Percentiles rank a stretch among this genome's conserved stretches.
Evolutionary conservation across 805 yeast species (phyloP).

Genomic region (Candida maris): DNA sequence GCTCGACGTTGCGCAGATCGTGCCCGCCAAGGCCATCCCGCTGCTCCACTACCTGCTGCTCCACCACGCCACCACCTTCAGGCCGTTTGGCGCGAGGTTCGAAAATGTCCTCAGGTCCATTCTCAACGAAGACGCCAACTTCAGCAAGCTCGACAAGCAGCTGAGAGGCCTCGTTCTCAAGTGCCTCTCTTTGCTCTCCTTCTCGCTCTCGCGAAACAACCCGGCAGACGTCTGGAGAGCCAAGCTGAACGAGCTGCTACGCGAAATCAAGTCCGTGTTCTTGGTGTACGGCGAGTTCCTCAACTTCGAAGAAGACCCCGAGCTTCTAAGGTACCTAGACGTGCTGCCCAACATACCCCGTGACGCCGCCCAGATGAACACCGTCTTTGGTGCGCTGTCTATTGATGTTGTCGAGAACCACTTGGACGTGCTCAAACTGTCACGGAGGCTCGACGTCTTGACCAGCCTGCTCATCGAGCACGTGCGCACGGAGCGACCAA

Average conservation of each 20-base stretch:
- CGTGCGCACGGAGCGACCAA: conserved; percentile 50
- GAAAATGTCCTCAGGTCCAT: conserved; percentile 41
- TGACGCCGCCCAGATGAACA: conserved; percentile 12
- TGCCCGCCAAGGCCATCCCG: conserved; percentile 37
- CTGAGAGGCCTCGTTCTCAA: conserved; percentile 42
- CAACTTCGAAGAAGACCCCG: conserved; percentile 54
- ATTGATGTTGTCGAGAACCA: conserved; percentile 57
- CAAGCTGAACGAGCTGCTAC: conserved; percentile 45
- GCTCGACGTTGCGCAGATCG: conserved; percentile 41
- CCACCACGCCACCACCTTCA: conserved; percentile 72
- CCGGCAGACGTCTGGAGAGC: conserved; percentile 44
- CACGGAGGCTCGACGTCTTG: conserved; percentile 48
- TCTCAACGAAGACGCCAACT: conserved; percentile 32
- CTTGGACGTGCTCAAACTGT: conserved; percentile 45
- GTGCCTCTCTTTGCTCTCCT: conserved; percentile 53
- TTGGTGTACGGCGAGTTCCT: conserved; percentile 57
- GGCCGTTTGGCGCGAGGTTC: conserved; percentile 69
- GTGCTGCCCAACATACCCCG: conserved; percentile 36
- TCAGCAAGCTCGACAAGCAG: conserved; percentile 34
- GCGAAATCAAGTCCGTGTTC: conserved; percentile 53
- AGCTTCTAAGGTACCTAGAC: conserved; percentile 38
- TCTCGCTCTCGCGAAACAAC: conserved; percentile 49
- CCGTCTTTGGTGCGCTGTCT: conserved; percentile 45
- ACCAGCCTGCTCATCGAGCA: conserved; percentile 43
- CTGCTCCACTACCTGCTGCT: conserved; percentile 42